A percentile compares a stretch with the other conserved stretches of the same genome.
phyloP scores from a whole-genome alignment of 495 filamentous ascomycete species.

The Cenococcum geophilum region DNA sequence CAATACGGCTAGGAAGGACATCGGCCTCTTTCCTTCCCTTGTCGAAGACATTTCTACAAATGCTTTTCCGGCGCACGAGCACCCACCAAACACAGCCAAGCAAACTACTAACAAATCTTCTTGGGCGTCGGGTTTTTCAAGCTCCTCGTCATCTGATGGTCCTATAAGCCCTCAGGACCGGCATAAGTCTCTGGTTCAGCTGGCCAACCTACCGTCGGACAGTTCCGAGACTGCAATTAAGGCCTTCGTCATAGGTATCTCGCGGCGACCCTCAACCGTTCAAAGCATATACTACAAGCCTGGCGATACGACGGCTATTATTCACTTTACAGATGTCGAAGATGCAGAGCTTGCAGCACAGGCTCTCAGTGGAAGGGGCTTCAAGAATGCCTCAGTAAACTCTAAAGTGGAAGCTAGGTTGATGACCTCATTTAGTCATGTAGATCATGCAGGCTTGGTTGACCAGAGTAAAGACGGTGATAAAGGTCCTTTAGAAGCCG shows the following conservation, averaged over 20 bases:
- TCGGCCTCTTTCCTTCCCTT: neutral
- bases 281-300: neutral
- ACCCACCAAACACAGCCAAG: too few relatives aligned
- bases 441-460: neutral
- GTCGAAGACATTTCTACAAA: neutral
- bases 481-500: neutral
- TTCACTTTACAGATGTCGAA: neutral
- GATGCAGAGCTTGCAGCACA: neutral
- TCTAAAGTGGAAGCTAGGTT: neutral
- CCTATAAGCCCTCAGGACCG: too few relatives aligned
- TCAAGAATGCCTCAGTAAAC: neutral
- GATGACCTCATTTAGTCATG: neutral
- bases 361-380: neutral
- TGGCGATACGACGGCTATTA: neutral
- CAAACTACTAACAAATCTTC: too few relatives aligned
- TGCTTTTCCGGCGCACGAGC: too few relatives aligned
- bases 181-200: too few relatives aligned
- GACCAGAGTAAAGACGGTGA: neutral
- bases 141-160: too few relatives aligned
- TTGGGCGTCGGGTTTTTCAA: too few relatives aligned
- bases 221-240: neutral
- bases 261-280: neutral
- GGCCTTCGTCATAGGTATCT: neutral
- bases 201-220: too few relatives aligned
- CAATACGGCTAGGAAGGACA: neutral